phyloP scores from a whole-genome alignment of 2,329 filamentous ascomycete genomes.

The Venturia effusa region DNA sequence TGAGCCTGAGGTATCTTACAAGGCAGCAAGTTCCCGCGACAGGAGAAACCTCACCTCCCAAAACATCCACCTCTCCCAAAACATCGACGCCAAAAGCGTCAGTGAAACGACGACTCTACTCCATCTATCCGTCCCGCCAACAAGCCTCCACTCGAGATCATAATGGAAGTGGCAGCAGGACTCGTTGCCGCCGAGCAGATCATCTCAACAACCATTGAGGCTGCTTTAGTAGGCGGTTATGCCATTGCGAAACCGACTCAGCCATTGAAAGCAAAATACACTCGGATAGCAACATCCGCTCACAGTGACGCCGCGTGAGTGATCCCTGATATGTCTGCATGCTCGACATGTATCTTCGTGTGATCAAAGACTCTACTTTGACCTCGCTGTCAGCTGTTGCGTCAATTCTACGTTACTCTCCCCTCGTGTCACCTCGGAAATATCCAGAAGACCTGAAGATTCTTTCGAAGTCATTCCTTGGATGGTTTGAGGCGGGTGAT shows the following conservation, averaged over 20 bases:
- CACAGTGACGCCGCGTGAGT: conserved; percentile 22
- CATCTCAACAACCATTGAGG: conserved; percentile 28
- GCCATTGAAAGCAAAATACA: conserved; percentile 32
- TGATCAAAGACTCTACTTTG: conserved; percentile 12
- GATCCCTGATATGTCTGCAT: not conserved
- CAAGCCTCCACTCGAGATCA: not conserved
- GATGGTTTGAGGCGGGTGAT: not conserved
- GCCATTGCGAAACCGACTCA: conserved; percentile 31
- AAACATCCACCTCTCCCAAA: no score
- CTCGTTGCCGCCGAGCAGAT: conserved; percentile 30
- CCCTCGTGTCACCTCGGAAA: no score
- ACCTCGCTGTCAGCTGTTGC: no score
- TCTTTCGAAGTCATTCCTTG: no score
- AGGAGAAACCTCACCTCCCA: no score
- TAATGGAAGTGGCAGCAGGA: conserved; percentile 26
- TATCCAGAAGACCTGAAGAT: no score
- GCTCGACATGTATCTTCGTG: not conserved
- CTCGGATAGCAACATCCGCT: conserved; percentile 27
- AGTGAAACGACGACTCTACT: no score
- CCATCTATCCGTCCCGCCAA: no score
- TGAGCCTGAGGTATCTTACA: no score
- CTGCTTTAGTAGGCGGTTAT: conserved; percentile 28
- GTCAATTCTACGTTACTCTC: no score
- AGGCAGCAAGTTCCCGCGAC: no score
- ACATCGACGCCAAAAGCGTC: no score